These are phyloP conservation scores for Nicotiana attenuata DNA, from an alignment of 257 asterid species.

Conservation along the genomic window DNA sequence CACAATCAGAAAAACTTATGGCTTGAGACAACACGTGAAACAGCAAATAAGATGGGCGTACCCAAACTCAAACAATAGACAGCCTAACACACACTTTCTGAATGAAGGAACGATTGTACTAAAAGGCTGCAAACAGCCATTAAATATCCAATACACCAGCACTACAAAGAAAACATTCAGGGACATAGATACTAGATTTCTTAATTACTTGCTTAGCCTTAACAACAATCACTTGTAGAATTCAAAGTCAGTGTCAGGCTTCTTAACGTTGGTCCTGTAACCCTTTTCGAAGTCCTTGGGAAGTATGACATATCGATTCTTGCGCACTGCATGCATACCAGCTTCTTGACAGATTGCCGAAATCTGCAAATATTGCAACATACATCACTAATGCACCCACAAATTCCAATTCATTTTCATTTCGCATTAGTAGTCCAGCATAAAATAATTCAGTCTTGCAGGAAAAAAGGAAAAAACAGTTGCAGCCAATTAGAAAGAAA, in stretches of 20 bases:
- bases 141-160: not conserved
- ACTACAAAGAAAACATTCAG: not conserved
- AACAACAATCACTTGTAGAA: conserved; percentile 42
- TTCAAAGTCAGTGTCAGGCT: conserved; percentile 82
- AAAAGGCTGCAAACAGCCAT: not conserved
- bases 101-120: not conserved
- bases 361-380: conserved; percentile 5
- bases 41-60: not conserved
- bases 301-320: conserved; percentile 75
- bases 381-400: not conserved
- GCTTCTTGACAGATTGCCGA: conserved; percentile 15
- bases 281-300: conserved; percentile 94
- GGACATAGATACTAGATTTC: not conserved
- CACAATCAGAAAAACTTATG: not conserved
- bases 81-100: not conserved
- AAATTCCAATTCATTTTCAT: not conserved
- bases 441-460: not conserved
- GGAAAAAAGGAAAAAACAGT: not conserved
- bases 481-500: not conserved
- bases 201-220: not conserved
- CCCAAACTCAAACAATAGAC: not conserved
- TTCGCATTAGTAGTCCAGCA: not conserved
- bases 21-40: not conserved
- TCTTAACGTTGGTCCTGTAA: conserved; percentile 77
- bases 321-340: conserved; percentile 92